phyloP scores from a whole-genome alignment of 768 basidiomycete genomes.

The Saitozyma sp. region DNA sequence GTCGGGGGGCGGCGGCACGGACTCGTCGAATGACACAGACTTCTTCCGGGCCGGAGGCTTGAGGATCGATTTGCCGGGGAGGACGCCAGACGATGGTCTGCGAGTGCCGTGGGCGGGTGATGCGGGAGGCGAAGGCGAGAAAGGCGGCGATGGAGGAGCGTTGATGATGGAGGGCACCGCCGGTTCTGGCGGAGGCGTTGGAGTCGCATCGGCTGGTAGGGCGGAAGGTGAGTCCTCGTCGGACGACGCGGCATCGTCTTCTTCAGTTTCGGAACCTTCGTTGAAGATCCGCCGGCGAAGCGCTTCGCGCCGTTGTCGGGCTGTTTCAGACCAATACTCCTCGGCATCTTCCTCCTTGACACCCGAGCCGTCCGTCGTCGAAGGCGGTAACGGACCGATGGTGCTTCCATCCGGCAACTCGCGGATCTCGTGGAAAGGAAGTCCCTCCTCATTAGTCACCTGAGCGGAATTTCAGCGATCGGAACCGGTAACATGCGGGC shows the following conservation, averaged over 20 bases:
- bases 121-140: slow-evolving; percentile 8
- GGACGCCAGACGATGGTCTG: slow-evolving; percentile 8
- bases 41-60: slow-evolving; percentile 38
- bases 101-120: slow-evolving; percentile 4
- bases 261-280: slow-evolving; percentile 11
- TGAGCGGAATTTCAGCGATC: neutral
- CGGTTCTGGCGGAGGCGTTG: neutral
- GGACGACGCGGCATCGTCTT: no score
- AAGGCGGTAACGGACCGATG: slow-evolving; percentile 22
- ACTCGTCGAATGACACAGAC: slow-evolving; percentile 42
- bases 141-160: neutral
- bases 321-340: slow-evolving; percentile 32
- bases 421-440: slow-evolving; percentile 43
- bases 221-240: neutral
- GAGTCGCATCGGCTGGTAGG: neutral
- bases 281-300: slow-evolving; percentile 25
- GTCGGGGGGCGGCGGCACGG: slow-evolving; percentile 30
- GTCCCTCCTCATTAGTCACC: slow-evolving; percentile 39
- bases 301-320: slow-evolving; percentile 22
- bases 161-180: no score
- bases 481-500: neutral
- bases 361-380: slow-evolving; percentile 1
- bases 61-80: slow-evolving; percentile 29
- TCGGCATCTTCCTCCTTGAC: slow-evolving; percentile 14
- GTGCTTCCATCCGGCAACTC: slow-evolving; percentile 29